phyloP scores from a whole-genome alignment of 139 green algal species.

The Closterium sp. region DNA sequence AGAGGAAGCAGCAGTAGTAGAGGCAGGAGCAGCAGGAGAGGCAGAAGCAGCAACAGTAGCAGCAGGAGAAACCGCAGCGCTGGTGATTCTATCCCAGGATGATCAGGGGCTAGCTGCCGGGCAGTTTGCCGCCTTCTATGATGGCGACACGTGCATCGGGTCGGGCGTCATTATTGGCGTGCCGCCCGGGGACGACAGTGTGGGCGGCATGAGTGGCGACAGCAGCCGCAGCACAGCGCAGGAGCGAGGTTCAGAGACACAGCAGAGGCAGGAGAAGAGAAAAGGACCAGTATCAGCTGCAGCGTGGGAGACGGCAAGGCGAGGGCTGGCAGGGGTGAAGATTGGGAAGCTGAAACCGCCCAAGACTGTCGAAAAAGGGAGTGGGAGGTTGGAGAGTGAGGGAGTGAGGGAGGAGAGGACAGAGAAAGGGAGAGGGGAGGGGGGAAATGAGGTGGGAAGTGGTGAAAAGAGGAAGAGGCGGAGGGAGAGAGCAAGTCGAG shows the following conservation, averaged over 20 bases:
- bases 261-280: neutral
- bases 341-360: neutral
- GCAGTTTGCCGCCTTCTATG: constrained; percentile 96
- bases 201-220: neutral
- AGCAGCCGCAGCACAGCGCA: neutral
- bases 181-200: neutral
- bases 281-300: neutral
- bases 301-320: neutral
- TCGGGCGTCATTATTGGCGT: constrained; percentile 63
- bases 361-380: neutral
- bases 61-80: no score
- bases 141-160: constrained; percentile 75
- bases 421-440: neutral
- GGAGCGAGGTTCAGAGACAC: neutral
- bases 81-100: constrained; percentile 38
- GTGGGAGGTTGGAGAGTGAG: neutral
- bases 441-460: neutral
- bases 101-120: constrained; percentile 92
- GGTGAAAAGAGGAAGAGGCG: neutral
- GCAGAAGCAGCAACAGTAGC: neutral
- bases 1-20: neutral
- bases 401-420: constrained; percentile 2
- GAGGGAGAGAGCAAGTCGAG: neutral
- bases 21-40: neutral
- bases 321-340: neutral